Base-by-base conservation (phyloP, 805 yeast species). In the Saccharomycopsis sp. region DNA sequence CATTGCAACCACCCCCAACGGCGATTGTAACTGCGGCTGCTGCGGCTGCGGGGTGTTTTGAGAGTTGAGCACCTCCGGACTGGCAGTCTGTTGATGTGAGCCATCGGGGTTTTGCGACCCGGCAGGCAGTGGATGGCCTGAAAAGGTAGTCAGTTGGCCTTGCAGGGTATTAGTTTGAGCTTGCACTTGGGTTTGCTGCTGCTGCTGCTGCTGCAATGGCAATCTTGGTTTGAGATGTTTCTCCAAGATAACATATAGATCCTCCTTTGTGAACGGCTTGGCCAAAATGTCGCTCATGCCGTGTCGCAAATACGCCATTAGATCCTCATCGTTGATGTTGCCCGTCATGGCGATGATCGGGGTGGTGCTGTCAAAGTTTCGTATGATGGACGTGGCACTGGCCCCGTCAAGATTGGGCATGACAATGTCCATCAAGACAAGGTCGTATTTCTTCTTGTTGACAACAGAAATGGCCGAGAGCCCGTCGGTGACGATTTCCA, bases 291-390 rank as follows among this genome's bases (percentile, higher is more conserved):
- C 95, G 44, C 84, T 79, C 85, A 87, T 87, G 4, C 96, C 96
- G 53, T 86, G 85, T 51, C 80, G 80, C 45, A 84, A 63, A 57
- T 83, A 86, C 1, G 78, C 80, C 35, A 82, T 81, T 43, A 86
- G 65, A 58, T 86, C 95, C 50, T 80, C 76, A 49, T 80, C 84
- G 50, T 82, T 80, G 42, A 85, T 82, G 55, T 85, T 86, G 30
- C 95, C 94, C 2, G 95, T 85, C 95, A 85, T 85, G 22, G 95
- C 94, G 50, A 92, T 80, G 48, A 92, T 84, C 9, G 97, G 97
- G 0, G 96, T 85, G 40, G 71, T 72, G 16, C 75, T 74, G 58
- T 87, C 94, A 56, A 85, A 84, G 15, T 80, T 76, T 51, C 97
- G 69, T 36, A 92, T 86, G 33, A 89, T 76, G 30, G 89, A 80